These are phyloP conservation scores for Ganoderma leucocontextum DNA, from an alignment of 1,284 basidiomycete species.

Conservation along the genomic window DNA sequence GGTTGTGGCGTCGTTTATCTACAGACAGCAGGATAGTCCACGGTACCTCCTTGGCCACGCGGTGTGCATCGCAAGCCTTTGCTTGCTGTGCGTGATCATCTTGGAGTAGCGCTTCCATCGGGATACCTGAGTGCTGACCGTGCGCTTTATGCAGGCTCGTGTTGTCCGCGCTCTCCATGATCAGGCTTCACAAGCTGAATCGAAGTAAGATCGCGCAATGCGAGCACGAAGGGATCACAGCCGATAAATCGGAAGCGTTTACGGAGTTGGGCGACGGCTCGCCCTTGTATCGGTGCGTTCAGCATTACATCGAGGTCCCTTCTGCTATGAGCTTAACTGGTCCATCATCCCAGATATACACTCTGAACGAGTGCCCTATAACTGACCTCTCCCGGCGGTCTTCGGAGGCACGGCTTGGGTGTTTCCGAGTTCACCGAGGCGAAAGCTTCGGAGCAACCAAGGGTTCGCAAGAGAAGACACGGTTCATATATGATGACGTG, in stretches of 20 bases:
- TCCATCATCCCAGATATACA: background rate
- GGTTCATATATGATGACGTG: too few species aligned
- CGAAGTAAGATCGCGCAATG: conserved; percentile 21
- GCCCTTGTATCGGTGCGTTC: conserved; percentile 25
- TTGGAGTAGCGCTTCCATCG: background rate
- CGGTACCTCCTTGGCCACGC: conserved; percentile 30
- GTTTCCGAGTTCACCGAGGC: too few species aligned
- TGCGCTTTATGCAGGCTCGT: conserved; percentile 6
- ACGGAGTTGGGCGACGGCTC: conserved; percentile 28
- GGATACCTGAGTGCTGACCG: background rate
- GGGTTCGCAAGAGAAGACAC: too few species aligned
- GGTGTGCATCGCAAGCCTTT: conserved; percentile 23
- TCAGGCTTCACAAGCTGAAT: conserved; percentile 21
- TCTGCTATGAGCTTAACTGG: background rate
- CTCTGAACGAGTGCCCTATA: background rate
- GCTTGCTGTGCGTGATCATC: conserved; percentile 14
- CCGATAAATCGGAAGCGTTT: conserved; percentile 8
- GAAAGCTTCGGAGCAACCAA: too few species aligned
- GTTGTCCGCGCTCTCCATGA: conserved; percentile 17
- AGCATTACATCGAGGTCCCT: background rate
- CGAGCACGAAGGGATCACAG: conserved; percentile 21
- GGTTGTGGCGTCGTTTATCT: conserved; percentile 28
- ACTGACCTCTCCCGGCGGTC: too few species aligned
- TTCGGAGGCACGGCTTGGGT: too few species aligned
- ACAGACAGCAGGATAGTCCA: conserved; percentile 28